Evolutionary conservation across 2,329 filamentous ascomycete species (phyloP).

Genomic region (Ceratocystiopsis brevicomis): DNA sequence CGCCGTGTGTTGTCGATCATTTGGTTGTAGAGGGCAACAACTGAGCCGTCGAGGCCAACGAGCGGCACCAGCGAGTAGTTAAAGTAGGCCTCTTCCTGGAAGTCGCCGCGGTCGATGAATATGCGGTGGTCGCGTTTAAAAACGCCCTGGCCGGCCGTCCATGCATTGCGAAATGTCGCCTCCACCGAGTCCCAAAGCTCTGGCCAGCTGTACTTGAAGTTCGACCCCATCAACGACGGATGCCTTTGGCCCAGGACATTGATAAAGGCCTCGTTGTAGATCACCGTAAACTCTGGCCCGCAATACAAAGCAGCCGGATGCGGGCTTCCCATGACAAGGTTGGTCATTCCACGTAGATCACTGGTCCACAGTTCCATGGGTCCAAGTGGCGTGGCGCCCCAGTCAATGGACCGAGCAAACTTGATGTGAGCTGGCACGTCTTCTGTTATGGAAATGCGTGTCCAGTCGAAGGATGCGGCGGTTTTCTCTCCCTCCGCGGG

Average conservation of each 20-base stretch:
- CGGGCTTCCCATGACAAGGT: constrained; percentile 62
- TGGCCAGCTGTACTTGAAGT: constrained; percentile 47
- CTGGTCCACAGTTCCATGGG: constrained; percentile 56
- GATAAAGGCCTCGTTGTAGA: constrained; percentile 57
- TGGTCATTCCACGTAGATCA: constrained; percentile 60
- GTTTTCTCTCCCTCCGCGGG: too few species aligned
- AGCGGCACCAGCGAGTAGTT: constrained; percentile 68
- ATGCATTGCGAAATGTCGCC: constrained; percentile 48
- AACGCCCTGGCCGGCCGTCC: constrained; percentile 52
- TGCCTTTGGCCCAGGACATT: constrained; percentile 60
- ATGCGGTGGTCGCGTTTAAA: constrained; percentile 72
- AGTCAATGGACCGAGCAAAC: constrained; percentile 54
- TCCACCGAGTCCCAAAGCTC: constrained; percentile 59
- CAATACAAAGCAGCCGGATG: constrained; percentile 65
- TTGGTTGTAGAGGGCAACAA: constrained; percentile 62
- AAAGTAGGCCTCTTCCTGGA: constrained; percentile 63
- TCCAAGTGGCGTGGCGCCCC: constrained; percentile 53
- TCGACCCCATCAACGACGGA: constrained; percentile 53
- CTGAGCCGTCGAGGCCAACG: constrained; percentile 52
- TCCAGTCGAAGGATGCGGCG: constrained; percentile 56
- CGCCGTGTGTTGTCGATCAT: constrained; percentile 65
- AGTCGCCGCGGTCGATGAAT: constrained; percentile 50
- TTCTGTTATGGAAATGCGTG: constrained; percentile 43
- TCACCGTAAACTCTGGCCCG: constrained; percentile 50
- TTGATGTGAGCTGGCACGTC: constrained; percentile 51